Conservation (phyloP, 352 stramenopile genomes). For the Saprolegnia parasitica region DNA sequence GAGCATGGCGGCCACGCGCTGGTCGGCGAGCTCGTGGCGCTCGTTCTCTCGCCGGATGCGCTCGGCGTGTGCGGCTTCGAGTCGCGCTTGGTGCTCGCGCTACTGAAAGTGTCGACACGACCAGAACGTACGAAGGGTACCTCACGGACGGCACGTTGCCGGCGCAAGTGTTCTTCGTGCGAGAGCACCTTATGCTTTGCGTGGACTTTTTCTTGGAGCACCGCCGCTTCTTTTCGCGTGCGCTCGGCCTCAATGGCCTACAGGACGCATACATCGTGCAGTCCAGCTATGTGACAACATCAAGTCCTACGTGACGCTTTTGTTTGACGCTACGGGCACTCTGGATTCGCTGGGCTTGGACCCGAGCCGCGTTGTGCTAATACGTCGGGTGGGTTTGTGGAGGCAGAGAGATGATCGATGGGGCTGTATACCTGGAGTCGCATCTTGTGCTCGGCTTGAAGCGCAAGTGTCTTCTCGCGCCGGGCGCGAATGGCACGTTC, state of each 20-base stretch:
- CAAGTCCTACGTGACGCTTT: not conserved
- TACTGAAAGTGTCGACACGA: not conserved
- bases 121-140: not conserved
- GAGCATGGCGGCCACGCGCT: constrained; percentile 14
- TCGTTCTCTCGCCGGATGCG: constrained; percentile 4
- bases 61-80: constrained; percentile 9
- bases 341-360: not conserved
- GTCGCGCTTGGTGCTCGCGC: not conserved
- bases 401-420: too few species aligned
- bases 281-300: not conserved
- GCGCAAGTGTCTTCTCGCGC: not conserved
- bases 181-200: not conserved
- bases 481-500: not conserved
- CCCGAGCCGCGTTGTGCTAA: not conserved
- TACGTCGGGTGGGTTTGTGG: not conserved
- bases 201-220: constrained; percentile 2
- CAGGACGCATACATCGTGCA: not conserved
- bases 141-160: not conserved
- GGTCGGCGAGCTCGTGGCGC: constrained; percentile 12
- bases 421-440: not conserved
- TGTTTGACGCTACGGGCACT: not conserved
- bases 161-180: constrained; percentile 8
- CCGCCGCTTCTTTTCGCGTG: not conserved
- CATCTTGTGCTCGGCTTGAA: not conserved
- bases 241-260: constrained; percentile 13